phyloP scores from a whole-genome alignment of 441 rosid genomes.

The Pelargonium cotyledonis region DNA sequence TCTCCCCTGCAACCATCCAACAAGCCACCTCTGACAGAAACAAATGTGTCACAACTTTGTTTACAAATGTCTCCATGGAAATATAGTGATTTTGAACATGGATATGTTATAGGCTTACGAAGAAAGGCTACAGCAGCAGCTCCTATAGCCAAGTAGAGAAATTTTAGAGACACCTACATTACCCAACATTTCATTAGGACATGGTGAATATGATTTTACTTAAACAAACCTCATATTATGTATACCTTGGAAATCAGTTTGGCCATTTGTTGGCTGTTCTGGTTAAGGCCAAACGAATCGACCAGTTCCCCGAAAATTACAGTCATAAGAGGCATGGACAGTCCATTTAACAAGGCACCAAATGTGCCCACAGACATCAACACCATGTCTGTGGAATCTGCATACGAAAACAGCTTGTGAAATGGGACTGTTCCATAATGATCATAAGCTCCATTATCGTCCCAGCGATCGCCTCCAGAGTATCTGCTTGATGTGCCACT shows the following conservation, averaged over 20 bases:
- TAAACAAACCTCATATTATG: not conserved
- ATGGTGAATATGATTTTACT: not conserved
- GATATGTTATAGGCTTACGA: constrained; percentile 41
- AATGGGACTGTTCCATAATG: constrained; percentile 36
- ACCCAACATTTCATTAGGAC: too few species aligned
- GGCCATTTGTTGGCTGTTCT: constrained; percentile 29
- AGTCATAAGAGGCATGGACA: constrained; percentile 45
- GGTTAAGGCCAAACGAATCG: constrained; percentile 50
- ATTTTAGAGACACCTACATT: constrained; percentile 41
- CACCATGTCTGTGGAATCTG: constrained; percentile 38
- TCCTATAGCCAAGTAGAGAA: constrained; percentile 49
- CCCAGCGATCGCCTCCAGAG: not conserved
- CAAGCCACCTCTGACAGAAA: constrained; percentile 57
- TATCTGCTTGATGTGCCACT: not conserved
- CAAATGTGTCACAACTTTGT: not conserved
- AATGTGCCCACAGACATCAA: constrained; percentile 57
- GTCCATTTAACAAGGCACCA: constrained; percentile 52
- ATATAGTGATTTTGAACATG: not conserved
- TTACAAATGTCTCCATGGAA: not conserved
- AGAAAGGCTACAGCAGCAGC: constrained; percentile 51
- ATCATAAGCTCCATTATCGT: not conserved
- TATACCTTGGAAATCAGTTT: constrained; percentile 41
- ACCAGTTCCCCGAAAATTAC: constrained; percentile 48
- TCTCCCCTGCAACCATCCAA: constrained; percentile 87
- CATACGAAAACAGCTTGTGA: constrained; percentile 55